Evolutionary conservation across 2,329 filamentous ascomycete genomes (phyloP).

Genomic region (Fusarium haematococcum): DNA sequence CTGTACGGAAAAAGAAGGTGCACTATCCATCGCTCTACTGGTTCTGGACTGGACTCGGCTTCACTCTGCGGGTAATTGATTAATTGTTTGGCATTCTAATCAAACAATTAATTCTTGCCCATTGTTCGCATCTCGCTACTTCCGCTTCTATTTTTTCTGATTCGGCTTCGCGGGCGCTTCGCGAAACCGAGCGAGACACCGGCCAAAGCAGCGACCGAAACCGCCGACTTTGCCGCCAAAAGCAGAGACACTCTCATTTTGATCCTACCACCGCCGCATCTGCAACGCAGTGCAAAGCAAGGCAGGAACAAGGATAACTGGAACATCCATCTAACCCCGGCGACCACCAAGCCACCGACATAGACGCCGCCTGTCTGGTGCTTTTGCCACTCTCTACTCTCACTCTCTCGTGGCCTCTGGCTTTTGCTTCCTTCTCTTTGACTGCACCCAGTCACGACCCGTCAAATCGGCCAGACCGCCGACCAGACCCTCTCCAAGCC

Average conservation of each 20-base stretch:
- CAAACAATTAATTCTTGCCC: not conserved
- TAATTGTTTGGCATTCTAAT: not conserved
- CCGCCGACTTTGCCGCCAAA: conserved; percentile 14
- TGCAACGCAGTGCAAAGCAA: conserved; percentile 30
- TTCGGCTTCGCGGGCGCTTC: not conserved
- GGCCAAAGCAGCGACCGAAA: conserved; percentile 23
- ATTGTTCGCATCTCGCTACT: not conserved
- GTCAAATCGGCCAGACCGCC: conserved; percentile 30
- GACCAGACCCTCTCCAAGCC: not conserved
- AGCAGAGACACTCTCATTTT: conserved; percentile 14
- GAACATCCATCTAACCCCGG: not conserved
- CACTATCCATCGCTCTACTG: conserved; percentile 5
- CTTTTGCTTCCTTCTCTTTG: not conserved
- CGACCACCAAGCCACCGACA: not conserved
- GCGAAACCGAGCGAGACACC: conserved; percentile 28
- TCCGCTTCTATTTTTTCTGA: not conserved
- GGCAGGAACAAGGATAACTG: not conserved
- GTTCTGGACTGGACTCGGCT: conserved; percentile 10
- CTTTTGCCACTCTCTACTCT: conserved; percentile 20
- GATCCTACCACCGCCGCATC: conserved; percentile 23
- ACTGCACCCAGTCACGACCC: conserved; percentile 5
- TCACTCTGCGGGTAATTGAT: not conserved
- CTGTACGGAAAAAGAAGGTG: not conserved
- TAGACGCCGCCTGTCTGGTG: not conserved
- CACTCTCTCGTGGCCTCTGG: conserved; percentile 18